Evolutionary conservation across 441 rosid species (phyloP), one percentile per base, ranked within the genome.

Genomic region (Populus trichocarpa): DNA sequence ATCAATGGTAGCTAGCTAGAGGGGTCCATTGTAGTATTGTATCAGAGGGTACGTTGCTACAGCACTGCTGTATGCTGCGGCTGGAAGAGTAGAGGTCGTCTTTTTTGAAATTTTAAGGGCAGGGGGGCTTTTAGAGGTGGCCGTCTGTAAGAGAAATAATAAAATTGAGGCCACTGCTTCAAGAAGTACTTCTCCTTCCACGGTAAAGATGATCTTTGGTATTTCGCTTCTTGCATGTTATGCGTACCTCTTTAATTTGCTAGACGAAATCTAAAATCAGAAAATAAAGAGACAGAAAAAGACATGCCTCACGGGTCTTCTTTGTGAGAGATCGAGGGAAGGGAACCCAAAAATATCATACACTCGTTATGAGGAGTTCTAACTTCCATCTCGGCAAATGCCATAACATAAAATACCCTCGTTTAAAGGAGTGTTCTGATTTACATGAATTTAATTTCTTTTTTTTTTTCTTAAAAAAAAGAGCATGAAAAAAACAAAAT

Each of bases 21-120:
- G 78, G 75, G 77, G 83, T 71, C 83, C 82, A 78, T 80, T 0
- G 28, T 64, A 1, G 68, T 50, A 14, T 26, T 38, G 14, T 28
- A 11, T 46, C 26, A 69, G 50, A 32, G 30, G 8, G 36, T 53
- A 23, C 38, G 2, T 12, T 46, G 32, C n/a, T 59, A 79, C 80
- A 73, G 79, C 68, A 18, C 30, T 42, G 13, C 30, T 20, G 13
- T 25, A 61, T 26, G 61, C 36, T 11, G 38, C 5, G 50, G 61
- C 61, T 2, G 11, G 77, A 71, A 50, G 40, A 12, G 30, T 57
- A 20, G 67, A 72, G 50, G 25, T 72, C 25, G 66, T 69, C 67
- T 61, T 80, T 77, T 36, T 67, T 30, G 69, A 2, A 16, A 16
- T 16, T 46, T 71, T 8, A 13, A 30, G 12, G 67, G 22, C 50